Evolutionary conservation across 768 basidiomycete species (phyloP).

Genomic region (Hypsizygus marmoreus): DNA sequence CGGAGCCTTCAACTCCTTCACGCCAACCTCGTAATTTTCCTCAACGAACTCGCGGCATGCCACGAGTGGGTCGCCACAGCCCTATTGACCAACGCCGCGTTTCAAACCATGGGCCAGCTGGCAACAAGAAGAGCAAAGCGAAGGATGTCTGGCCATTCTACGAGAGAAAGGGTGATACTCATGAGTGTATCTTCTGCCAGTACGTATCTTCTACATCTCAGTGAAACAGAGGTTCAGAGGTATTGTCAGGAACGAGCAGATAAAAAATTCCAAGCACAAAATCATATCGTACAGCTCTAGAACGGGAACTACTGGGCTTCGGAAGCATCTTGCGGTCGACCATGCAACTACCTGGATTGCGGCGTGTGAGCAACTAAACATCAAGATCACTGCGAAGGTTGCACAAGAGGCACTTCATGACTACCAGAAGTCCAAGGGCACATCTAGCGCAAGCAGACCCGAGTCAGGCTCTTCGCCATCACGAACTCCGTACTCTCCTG

Average conservation of each 20-base stretch:
- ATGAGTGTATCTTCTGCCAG: constrained; percentile 15
- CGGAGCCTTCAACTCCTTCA: too few species aligned
- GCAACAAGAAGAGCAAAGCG: too few species aligned
- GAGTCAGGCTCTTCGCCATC: neutral
- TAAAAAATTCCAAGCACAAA: neutral
- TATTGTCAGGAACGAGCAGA: constrained; percentile 5
- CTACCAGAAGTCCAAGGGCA: constrained; percentile 1
- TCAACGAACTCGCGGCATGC: too few species aligned
- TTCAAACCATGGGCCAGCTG: too few species aligned
- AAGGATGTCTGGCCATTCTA: too few species aligned
- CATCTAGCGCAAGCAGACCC: neutral
- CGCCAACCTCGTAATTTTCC: too few species aligned
- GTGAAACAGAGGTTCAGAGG: too few species aligned
- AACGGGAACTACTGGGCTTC: constrained; percentile 10
- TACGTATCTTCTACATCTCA: constrained; percentile 4
- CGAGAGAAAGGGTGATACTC: too few species aligned
- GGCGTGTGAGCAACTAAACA: constrained; percentile 16
- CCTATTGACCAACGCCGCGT: too few species aligned
- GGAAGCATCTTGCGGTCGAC: constrained; percentile 8
- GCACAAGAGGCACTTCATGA: constrained; percentile 10
- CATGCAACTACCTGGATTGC: constrained; percentile 18
- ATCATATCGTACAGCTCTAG: neutral
- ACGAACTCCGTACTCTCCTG: constrained; percentile 16
- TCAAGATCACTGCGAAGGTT: constrained; percentile 17
- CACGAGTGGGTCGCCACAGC: too few species aligned